These are phyloP conservation scores for Cyberlindnera amylophila DNA, from an alignment of 805 yeast species.

Conservation along the genomic window DNA sequence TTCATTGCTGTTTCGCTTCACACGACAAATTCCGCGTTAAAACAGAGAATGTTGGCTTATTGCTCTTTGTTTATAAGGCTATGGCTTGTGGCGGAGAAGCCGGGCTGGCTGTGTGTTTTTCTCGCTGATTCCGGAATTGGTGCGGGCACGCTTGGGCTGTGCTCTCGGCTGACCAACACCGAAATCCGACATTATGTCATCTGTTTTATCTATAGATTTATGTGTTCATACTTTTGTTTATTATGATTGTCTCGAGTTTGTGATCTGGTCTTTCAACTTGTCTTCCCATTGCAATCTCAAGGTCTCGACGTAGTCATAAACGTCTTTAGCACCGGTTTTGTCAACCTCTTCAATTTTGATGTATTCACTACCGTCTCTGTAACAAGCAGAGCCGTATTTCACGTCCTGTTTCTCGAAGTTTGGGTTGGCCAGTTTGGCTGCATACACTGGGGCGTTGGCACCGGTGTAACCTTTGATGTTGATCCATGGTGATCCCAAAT, in stretches of 20 bases:
- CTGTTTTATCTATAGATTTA: too few species aligned
- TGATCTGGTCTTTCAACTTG: conserved; percentile 69
- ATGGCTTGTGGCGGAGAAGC: too few species aligned
- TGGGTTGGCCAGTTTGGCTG: conserved; percentile 52
- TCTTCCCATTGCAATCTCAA: conserved; percentile 70
- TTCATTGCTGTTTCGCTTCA: conserved; percentile 39
- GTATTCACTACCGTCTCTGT: conserved; percentile 60
- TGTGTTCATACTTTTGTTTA: too few species aligned
- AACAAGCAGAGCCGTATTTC: conserved; percentile 72
- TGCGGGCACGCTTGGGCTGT: too few species aligned
- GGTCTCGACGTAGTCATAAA: conserved; percentile 57
- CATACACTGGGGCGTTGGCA: conserved; percentile 81
- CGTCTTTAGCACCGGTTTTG: conserved; percentile 60
- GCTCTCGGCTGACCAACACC: too few species aligned
- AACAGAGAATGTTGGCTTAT: not conserved
- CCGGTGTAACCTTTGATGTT: conserved; percentile 85
- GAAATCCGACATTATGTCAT: too few species aligned
- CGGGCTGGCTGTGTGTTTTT: not conserved
- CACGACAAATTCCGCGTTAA: not conserved
- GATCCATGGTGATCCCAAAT: conserved; percentile 83
- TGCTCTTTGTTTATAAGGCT: too few species aligned
- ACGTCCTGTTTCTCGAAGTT: conserved; percentile 42
- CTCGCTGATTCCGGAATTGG: too few species aligned
- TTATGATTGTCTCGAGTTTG: conserved; percentile 28
- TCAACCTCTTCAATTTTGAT: conserved; percentile 55